Evolutionary conservation across 1,284 basidiomycete species (phyloP).

Genomic region (Microbotryomycetes sp.): DNA sequence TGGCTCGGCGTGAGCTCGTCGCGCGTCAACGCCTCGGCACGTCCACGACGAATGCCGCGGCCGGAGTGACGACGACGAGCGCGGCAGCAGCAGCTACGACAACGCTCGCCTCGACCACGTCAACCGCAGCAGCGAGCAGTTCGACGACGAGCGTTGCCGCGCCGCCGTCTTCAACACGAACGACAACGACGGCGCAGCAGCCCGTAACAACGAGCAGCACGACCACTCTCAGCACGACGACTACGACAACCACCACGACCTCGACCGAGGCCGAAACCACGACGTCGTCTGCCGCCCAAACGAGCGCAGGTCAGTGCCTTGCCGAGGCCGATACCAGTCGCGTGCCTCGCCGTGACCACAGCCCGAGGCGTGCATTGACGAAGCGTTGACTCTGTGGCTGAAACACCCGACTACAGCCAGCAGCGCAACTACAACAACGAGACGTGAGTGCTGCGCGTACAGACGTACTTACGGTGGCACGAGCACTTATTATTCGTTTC

Average conservation of each 20-base stretch:
- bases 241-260: neutral
- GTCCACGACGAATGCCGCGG: neutral
- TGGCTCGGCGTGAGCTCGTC: neutral
- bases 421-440: neutral
- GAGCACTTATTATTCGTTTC: too few relatives aligned
- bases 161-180: too few relatives aligned
- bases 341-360: neutral
- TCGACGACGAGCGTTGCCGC: neutral
- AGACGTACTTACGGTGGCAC: too few relatives aligned
- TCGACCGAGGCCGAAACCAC: neutral
- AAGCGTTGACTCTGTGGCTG: neutral
- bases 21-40: neutral
- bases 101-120: neutral
- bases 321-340: neutral
- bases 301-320: neutral
- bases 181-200: too few relatives aligned
- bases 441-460: too few relatives aligned
- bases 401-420: neutral
- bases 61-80: neutral
- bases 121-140: neutral
- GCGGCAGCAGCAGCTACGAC: neutral
- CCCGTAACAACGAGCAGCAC: too few relatives aligned
- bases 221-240: neutral
- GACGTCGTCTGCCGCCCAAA: conserved; percentile 2
- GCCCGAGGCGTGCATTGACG: neutral